A percentile compares a stretch with the other conserved stretches of the same genome.
Conservation (phyloP, 208 protist species). For the Entamoeba moshkovskii region DNA sequence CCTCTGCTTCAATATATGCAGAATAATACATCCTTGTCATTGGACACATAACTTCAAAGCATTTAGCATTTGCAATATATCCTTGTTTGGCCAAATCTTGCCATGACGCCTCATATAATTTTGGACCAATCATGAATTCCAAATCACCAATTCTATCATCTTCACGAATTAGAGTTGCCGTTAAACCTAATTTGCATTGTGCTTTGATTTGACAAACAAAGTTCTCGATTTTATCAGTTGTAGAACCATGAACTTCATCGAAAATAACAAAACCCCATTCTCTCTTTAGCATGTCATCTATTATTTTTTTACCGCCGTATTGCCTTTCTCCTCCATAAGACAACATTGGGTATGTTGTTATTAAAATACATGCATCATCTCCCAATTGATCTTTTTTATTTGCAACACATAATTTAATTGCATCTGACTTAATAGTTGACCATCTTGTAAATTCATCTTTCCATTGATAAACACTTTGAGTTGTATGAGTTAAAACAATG, state of each 20-base stretch:
- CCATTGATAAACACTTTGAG: constrained; percentile 86
- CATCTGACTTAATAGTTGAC: constrained; percentile 45
- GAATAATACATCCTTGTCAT: constrained; percentile 78
- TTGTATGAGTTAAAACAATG: constrained; percentile 67
- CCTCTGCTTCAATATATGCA: constrained; percentile 41
- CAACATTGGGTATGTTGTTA: constrained; percentile 96
- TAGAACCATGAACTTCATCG: constrained; percentile 84
- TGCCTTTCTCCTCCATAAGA: constrained; percentile 52
- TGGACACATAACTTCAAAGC: constrained; percentile 83
- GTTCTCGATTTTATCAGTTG: constrained; percentile 11
- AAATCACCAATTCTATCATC: constrained; percentile 90
- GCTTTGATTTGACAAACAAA: constrained; percentile 40
- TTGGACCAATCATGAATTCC: constrained; percentile 92
- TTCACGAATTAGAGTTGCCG: constrained; percentile 74
- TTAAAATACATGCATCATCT: constrained; percentile 53
- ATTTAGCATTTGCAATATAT: constrained; percentile 86
- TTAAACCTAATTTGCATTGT: constrained; percentile 91
- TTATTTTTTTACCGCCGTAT: not conserved
- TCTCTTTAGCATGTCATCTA: constrained; percentile 14
- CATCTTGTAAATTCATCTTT: constrained; percentile 72
- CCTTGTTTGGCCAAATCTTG: constrained; percentile 75
- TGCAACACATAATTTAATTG: not conserved
- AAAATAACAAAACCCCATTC: constrained; percentile 91
- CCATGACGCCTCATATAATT: constrained; percentile 96
- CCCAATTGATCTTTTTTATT: constrained; percentile 30